These are phyloP conservation scores for Allium sativum DNA, from an alignment of 106 monocot species.

Conservation along the genomic window DNA sequence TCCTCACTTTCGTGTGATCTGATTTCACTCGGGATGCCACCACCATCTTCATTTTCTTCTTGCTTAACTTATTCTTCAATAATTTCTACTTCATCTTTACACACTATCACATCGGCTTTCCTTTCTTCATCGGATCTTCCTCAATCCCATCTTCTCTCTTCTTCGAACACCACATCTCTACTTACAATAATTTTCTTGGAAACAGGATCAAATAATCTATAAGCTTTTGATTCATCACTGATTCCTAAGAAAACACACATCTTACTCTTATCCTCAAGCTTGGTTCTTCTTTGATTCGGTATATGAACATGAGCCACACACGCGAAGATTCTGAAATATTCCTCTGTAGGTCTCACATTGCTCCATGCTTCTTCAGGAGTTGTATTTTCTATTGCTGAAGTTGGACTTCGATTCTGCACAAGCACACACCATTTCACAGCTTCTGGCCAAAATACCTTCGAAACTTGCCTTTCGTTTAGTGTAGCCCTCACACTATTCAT, in stretches of 20 bases:
- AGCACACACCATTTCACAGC: constrained; percentile 4
- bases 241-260: constrained; percentile 4
- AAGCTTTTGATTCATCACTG: constrained; percentile 10
- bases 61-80: background rate
- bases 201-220: constrained; percentile 2
- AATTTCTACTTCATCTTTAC: background rate
- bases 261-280: background rate
- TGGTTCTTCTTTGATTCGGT: background rate
- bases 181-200: constrained; percentile 7
- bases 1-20: background rate
- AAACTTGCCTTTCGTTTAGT: background rate
- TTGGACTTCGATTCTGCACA: constrained; percentile 1
- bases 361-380: constrained; percentile 10
- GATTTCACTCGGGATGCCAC: background rate
- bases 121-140: background rate
- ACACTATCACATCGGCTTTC: background rate
- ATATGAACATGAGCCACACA: constrained; percentile 7
- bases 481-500: constrained; percentile 1
- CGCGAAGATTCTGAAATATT: constrained; percentile 4
- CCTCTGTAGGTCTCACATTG: background rate
- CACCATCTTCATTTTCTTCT: background rate
- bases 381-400: background rate
- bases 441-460: constrained; percentile 5
- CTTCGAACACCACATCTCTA: constrained; percentile 2
- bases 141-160: background rate